Percentiles rank a stretch among this genome's conserved stretches.
These are phyloP conservation scores for Xerocomellus amylosporus DNA, from an alignment of 768 basidiomycete genomes.

Conservation along the genomic window DNA sequence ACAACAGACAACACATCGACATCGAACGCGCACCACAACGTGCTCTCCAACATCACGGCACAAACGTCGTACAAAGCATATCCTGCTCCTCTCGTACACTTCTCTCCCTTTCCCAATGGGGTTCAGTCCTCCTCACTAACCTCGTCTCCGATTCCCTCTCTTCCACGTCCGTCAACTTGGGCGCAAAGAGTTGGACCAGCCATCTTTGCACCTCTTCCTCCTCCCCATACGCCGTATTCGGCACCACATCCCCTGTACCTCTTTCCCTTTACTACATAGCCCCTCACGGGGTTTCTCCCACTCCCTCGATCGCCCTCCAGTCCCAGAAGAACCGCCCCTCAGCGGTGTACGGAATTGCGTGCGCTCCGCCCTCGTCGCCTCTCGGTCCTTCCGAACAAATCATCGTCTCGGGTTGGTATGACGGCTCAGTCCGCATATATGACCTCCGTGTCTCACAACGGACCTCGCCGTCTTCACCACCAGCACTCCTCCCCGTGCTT, in stretches of 20 bases:
- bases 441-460: constrained; percentile 56
- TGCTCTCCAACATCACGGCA: constrained; percentile 35
- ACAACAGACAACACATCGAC: constrained; percentile 14
- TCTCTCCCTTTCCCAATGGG: constrained; percentile 58
- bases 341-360: constrained; percentile 72
- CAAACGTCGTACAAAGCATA: constrained; percentile 56
- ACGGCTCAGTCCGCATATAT: constrained; percentile 69
- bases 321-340: constrained; percentile 37
- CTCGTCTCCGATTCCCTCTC: constrained; percentile 19
- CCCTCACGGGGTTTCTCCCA: constrained; percentile 42
- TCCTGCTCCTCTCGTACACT: constrained; percentile 43
- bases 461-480: constrained; percentile 20
- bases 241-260: constrained; percentile 55
- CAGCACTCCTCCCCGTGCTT: constrained; percentile 54
- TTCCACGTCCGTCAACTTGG: constrained; percentile 40
- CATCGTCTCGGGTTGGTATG: constrained; percentile 79
- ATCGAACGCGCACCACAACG: constrained; percentile 21
- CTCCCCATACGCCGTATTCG: constrained; percentile 64
- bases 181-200: constrained; percentile 59
- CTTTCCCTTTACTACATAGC: constrained; percentile 55
- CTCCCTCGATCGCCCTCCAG: constrained; percentile 50
- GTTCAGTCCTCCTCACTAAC: constrained; percentile 44
- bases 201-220: constrained; percentile 52
- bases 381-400: constrained; percentile 72
- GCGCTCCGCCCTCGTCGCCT: constrained; percentile 57